These are phyloP conservation scores for Mentha longifolia DNA, from an alignment of 257 asterid species.

Conservation along the genomic window DNA sequence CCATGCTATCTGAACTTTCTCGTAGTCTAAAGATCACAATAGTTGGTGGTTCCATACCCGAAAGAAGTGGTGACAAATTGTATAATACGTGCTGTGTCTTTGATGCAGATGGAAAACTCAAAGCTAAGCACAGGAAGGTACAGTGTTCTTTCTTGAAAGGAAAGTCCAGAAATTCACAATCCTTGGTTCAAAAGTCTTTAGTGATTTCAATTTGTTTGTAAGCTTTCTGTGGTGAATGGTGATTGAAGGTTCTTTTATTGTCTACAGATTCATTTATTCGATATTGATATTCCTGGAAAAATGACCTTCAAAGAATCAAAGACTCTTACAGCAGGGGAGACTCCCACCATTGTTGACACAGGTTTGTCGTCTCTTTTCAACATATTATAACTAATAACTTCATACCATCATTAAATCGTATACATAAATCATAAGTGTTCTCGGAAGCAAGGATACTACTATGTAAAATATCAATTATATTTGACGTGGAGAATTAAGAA, in stretches of 20 bases:
- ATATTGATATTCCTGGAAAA: conserved; percentile 84
- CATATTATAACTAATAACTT: conserved; percentile 11
- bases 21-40: conserved; percentile 63
- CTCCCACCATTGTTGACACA: conserved; percentile 84
- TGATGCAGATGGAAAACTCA: conserved; percentile 71
- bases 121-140: conserved; percentile 84
- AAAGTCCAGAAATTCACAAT: background rate
- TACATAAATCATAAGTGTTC: background rate
- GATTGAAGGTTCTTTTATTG: conserved; percentile 21
- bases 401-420: conserved; percentile 18
- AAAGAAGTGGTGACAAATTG: conserved; percentile 64
- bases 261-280: conserved; percentile 83
- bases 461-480: conserved; percentile 25
- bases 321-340: conserved; percentile 89
- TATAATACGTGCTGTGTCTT: conserved; percentile 83
- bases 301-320: conserved; percentile 79
- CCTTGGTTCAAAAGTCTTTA: conserved; percentile 8
- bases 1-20: conserved; percentile 78
- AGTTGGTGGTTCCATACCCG: conserved; percentile 89
- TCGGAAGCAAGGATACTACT: conserved; percentile 6
- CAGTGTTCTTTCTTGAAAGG: background rate
- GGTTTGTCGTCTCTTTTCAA: conserved; percentile 47
- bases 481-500: background rate
- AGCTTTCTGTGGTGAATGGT: conserved; percentile 22
- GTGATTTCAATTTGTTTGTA: conserved; percentile 21